Evolutionary conservation across 169 alveolate genomes (phyloP), one percentile per base, ranked within the genome.

Genomic region (Plasmodium ovale): DNA sequence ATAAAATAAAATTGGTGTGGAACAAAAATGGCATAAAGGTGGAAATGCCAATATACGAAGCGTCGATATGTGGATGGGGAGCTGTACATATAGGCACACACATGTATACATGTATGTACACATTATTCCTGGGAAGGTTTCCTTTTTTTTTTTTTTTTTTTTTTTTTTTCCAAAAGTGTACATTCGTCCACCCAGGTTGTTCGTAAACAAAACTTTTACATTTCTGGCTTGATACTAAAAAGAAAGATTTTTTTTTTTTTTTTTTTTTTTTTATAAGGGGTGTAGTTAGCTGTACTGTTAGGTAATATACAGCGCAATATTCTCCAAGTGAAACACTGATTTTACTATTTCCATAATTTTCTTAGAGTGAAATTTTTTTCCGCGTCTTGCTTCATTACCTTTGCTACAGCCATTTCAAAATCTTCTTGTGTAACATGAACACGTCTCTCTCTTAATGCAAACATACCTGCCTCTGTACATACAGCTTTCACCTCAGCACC

Each of bases 401-500:
- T 98, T 1, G 98, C 98, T 1, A 97, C 99, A 6, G 99, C 98
- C 96, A 97, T 96, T 73, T 96, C 98, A 74, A 98, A 98, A 70
- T 99, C 99, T 87, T 99, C 99, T 82, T 98, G 99, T 9, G 99
- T 98, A 16, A 99, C 99, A 90, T 98, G 99, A 70, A 97, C 98
- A 92, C 99, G 96, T 85, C 99, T 95, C 92, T 98, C 99, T 71
- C 99, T 96, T 37, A 99, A 95, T 3, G 99, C 99, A 92, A 98
- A 99, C 99, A 99, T 99, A 14, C 99, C 99, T 0, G 99, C 99
- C 94, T 99, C 99, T 16, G 99, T 97, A 92, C 99, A 99, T n/a
- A 98, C 99, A 4, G 99, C 99, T 93, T 96, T 99, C 10, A 98
- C 97, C 87, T 99, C 99, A 0, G 99, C 99, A 1, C 99, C 99